phyloP scores from a whole-genome alignment of 2,329 filamentous ascomycete species.

The Aspergillus japonicus region DNA sequence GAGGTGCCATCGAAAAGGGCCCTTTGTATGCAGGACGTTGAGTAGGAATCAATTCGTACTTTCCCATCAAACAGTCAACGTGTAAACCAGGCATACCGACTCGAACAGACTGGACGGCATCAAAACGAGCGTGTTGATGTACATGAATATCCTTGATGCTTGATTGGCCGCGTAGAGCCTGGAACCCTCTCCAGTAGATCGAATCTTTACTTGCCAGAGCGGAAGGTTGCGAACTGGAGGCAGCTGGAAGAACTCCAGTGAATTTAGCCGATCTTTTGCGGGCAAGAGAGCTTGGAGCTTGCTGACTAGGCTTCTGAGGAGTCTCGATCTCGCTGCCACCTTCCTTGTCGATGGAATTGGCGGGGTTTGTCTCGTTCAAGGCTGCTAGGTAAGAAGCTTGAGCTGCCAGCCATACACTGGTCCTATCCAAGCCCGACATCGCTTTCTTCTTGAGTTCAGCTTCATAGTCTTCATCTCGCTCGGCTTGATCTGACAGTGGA shows the following conservation, averaged over 20 bases:
- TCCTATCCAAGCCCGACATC: slow-evolving; percentile 76
- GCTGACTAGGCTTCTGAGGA: slow-evolving; percentile 19
- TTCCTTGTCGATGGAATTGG: slow-evolving; percentile 40
- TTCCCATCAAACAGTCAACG: slow-evolving; percentile 78
- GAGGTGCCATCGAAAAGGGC: slow-evolving; percentile 68
- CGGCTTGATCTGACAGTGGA: slow-evolving; percentile 54
- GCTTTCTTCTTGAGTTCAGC: slow-evolving; percentile 69
- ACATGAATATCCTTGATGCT: slow-evolving; percentile 75
- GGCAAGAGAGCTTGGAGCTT: slow-evolving; percentile 11
- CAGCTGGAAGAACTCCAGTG: slow-evolving; percentile 36
- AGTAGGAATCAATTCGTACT: slow-evolving; percentile 73
- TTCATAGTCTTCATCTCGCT: slow-evolving; percentile 74
- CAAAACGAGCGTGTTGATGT: slow-evolving; percentile 79
- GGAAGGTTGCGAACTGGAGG: slow-evolving; percentile 40
- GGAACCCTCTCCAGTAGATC: slow-evolving; percentile 86
- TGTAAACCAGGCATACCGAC: slow-evolving; percentile 71
- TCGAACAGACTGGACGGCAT: slow-evolving; percentile 81
- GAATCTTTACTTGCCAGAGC: slow-evolving; percentile 61
- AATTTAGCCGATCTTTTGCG: slow-evolving; percentile 34
- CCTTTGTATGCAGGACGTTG: slow-evolving; percentile 70
- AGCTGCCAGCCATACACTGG: slow-evolving; percentile 79
- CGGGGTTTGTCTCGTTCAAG: slow-evolving; percentile 57
- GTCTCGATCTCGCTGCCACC: slow-evolving; percentile 19
- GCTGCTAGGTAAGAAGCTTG: slow-evolving; percentile 75
- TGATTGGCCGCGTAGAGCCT: slow-evolving; percentile 66